Conservation (phyloP, 2,329 filamentous ascomycete species). For the Ophiocordyceps camponoti-saundersi region DNA sequence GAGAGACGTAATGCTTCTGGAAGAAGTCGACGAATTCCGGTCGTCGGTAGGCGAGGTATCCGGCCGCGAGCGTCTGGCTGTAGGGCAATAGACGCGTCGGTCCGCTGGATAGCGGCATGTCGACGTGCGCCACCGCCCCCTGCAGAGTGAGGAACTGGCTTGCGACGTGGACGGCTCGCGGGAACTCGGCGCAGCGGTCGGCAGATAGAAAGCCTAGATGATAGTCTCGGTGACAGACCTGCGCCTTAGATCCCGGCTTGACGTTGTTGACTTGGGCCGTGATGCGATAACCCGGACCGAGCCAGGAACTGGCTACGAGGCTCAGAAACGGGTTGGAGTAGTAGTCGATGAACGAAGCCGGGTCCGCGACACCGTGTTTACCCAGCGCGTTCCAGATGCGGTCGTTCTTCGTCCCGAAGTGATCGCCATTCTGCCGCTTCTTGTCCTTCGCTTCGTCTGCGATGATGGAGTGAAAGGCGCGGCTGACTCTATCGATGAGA, state of each 20-base stretch:
- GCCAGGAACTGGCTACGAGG: constrained; percentile 34
- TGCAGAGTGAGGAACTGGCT: constrained; percentile 43
- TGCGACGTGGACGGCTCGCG: constrained; percentile 32
- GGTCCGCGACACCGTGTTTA: constrained; percentile 37
- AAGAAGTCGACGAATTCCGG: constrained; percentile 38
- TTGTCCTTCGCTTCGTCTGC: constrained; percentile 17
- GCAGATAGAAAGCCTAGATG: constrained; percentile 45
- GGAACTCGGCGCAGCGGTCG: constrained; percentile 26
- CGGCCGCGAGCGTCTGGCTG: constrained; percentile 37
- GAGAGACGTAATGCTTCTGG: constrained; percentile 28
- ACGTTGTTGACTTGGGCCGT: constrained; percentile 49
- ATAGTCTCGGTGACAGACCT: constrained; percentile 44
- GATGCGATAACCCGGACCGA: constrained; percentile 41
- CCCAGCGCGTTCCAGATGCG: constrained; percentile 51
- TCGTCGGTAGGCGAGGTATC: constrained; percentile 39
- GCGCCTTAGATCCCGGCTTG: constrained; percentile 37
- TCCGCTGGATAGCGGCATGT: constrained; percentile 40
- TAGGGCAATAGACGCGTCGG: constrained; percentile 45
- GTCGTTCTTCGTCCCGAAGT: constrained; percentile 41
- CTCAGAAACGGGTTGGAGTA: constrained; percentile 43
- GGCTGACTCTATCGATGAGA: constrained; percentile 28
- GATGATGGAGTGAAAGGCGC: constrained; percentile 31
- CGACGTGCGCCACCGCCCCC: constrained; percentile 43
- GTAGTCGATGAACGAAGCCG: constrained; percentile 35
- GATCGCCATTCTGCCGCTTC: constrained; percentile 30